phyloP scores from a whole-genome alignment of 2,329 filamentous ascomycete species.

The Dothiorella sarmentorum region DNA sequence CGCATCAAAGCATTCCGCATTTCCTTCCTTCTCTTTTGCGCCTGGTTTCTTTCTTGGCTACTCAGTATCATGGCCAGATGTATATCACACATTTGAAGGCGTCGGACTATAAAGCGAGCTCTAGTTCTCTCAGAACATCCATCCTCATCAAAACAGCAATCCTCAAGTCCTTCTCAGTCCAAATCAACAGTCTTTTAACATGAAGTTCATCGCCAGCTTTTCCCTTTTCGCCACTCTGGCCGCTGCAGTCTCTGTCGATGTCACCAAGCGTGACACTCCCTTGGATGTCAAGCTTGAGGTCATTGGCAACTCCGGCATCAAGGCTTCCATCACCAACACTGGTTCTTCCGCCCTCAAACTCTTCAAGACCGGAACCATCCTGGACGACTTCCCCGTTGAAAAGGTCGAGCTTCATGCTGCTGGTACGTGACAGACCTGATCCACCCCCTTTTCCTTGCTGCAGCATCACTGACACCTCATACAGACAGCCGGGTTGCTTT shows the following conservation, averaged over 20 bases:
- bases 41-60: constrained; percentile 1
- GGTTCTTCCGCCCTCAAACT: constrained; percentile 50
- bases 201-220: constrained; percentile 13
- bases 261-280: constrained; percentile 15
- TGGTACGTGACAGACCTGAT: not conserved
- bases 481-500: constrained; percentile 47
- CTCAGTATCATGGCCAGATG: not conserved
- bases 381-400: constrained; percentile 52
- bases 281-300: constrained; percentile 22
- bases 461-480: not conserved
- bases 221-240: constrained; percentile 6
- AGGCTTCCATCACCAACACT: constrained; percentile 54
- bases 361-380: constrained; percentile 51
- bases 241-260: not conserved
- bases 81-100: not conserved
- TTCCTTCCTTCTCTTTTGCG: constrained; percentile 15
- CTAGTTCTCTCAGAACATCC: not conserved
- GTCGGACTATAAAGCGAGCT: not conserved
- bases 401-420: constrained; percentile 52
- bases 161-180: not conserved
- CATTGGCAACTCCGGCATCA: constrained; percentile 52
- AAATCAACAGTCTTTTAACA: not conserved
- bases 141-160: not conserved
- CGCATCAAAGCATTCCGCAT: not conserved
- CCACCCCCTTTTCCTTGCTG: not conserved